phyloP scores from a whole-genome alignment of 345 rosid genomes.

The Hevea brasiliensis region DNA sequence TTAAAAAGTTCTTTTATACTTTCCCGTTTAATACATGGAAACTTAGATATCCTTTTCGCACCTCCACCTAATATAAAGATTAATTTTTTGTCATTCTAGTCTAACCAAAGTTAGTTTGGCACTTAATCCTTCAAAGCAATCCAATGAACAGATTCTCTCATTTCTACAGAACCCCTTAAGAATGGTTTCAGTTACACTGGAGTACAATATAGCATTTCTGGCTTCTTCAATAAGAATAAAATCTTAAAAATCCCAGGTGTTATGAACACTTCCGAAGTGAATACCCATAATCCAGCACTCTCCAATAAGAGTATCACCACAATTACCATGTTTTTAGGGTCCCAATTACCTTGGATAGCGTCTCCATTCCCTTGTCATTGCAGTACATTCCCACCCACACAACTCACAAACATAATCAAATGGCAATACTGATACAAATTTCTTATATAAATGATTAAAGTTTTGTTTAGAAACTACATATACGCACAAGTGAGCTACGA shows the following conservation, averaged over 20 bases:
- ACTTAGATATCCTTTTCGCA: background rate
- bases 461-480: no score
- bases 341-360: no score
- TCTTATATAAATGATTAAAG: background rate
- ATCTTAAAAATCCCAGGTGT: background rate
- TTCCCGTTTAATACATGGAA: background rate
- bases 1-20: background rate
- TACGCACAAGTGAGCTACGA: no score
- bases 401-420: slow-evolving; percentile 1
- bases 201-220: background rate
- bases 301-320: background rate
- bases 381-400: background rate
- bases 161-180: background rate
- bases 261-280: background rate
- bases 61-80: background rate
- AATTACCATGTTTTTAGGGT: background rate
- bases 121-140: background rate
- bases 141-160: no score
- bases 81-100: background rate
- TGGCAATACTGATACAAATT: background rate
- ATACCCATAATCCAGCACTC: background rate
- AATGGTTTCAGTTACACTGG: background rate
- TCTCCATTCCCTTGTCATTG: background rate
- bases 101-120: background rate
- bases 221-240: background rate